phyloP scores from a whole-genome alignment of 768 basidiomycete genomes.

The Tephrocybe rancida region DNA sequence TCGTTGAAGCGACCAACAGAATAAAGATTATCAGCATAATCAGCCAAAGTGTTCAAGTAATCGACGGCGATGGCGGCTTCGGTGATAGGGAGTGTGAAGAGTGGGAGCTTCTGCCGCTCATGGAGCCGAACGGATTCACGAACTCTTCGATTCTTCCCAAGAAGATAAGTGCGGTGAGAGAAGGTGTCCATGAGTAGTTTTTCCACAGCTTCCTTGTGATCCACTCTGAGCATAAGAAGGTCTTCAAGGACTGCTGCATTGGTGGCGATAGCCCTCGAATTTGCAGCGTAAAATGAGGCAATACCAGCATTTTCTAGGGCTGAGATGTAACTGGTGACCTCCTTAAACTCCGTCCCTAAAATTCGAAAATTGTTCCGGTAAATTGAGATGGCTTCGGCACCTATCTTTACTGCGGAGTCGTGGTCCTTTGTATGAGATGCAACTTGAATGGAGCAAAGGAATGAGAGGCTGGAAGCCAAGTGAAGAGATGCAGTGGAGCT shows the following conservation, averaged over 20 bases:
- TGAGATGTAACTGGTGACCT: background rate
- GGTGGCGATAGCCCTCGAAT: background rate
- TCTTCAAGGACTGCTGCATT: constrained; percentile 5
- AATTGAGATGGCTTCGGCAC: constrained; percentile 3
- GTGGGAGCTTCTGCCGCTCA: constrained; percentile 1
- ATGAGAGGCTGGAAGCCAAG: constrained; percentile 5
- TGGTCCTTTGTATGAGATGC: constrained; percentile 2
- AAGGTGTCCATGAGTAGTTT: background rate
- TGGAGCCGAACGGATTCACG: constrained; percentile 3
- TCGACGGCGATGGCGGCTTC: constrained; percentile 1
- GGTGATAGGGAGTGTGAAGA: background rate
- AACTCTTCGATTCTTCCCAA: constrained; percentile 9
- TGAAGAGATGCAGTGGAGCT: background rate
- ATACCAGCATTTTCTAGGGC: constrained; percentile 1
- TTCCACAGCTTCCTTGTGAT: constrained; percentile 3
- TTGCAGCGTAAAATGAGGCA: background rate
- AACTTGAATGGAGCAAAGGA: constrained; percentile 1
- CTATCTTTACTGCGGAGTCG: constrained; percentile 1
- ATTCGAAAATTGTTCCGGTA: background rate
- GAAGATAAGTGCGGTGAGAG: constrained; percentile 4
- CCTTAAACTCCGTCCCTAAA: background rate
- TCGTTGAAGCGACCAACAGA: constrained; percentile 6
- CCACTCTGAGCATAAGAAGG: background rate
- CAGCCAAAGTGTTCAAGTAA: background rate
- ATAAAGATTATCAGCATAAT: constrained; percentile 7